Conservation (phyloP, 1,284 basidiomycete genomes). For the Trichosporon asahii region DNA sequence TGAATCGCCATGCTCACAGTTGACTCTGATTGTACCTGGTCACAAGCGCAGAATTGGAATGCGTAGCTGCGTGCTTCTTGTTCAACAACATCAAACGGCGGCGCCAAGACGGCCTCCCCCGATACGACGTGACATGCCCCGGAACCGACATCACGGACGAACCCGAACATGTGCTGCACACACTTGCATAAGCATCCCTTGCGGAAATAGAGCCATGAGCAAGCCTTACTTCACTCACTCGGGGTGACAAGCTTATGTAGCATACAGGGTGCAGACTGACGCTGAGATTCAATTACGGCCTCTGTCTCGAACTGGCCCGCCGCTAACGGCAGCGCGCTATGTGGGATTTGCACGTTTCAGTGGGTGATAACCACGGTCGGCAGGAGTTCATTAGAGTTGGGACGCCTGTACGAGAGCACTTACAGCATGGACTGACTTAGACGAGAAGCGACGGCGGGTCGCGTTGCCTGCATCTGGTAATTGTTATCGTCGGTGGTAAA, state of each 20-base stretch:
- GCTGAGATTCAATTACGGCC: background rate
- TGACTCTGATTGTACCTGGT: background rate
- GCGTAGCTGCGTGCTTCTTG: background rate
- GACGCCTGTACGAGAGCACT: background rate
- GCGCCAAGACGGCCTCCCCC: background rate
- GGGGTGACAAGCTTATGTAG: slow-evolving; percentile 1
- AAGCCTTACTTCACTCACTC: background rate
- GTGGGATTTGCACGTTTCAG: background rate
- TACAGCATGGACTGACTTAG: background rate
- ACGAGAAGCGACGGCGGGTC: background rate
- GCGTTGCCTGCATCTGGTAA: background rate
- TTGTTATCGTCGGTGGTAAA: background rate
- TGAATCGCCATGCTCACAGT: background rate
- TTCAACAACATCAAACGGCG: too few relatives aligned
- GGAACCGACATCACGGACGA: background rate
- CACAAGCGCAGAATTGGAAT: background rate
- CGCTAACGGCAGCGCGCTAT: background rate
- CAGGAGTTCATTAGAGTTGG: background rate
- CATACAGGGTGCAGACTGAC: background rate
- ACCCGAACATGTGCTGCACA: background rate
- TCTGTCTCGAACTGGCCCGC: background rate
- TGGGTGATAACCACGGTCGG: background rate
- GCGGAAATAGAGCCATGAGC: background rate
- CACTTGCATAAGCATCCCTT: background rate
- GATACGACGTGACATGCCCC: background rate